These are phyloP conservation scores for Cyanidiococcus yangmingshanensis DNA, from an alignment of 23 red algal species.

Conservation along the genomic window DNA sequence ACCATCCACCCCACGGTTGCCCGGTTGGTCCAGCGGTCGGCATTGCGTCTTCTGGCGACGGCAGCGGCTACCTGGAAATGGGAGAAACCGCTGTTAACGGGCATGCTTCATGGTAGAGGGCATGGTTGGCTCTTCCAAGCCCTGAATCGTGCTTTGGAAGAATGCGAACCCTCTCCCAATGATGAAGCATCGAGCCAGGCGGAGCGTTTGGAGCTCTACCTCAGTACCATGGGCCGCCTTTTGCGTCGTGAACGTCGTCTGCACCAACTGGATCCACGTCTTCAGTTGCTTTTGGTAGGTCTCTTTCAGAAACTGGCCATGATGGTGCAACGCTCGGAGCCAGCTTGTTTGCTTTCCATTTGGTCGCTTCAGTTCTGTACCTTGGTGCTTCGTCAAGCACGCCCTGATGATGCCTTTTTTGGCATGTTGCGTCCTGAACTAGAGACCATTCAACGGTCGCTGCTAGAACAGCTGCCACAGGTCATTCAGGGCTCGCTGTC, in stretches of 20 bases:
- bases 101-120: background rate
- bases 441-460: background rate
- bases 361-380: background rate
- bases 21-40: background rate
- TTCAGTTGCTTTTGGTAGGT: background rate
- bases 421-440: background rate
- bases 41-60: background rate
- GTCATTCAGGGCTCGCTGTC: background rate
- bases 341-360: background rate
- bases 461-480: background rate
- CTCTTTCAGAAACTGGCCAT: background rate
- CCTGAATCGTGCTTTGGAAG: background rate
- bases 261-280: background rate
- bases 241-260: constrained; percentile 1
- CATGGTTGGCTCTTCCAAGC: background rate
- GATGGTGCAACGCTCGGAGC: background rate
- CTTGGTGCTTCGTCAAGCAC: background rate
- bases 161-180: background rate
- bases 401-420: background rate
- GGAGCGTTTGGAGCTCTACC: constrained; percentile 6
- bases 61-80: background rate
- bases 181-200: background rate
- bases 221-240: background rate
- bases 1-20: background rate
- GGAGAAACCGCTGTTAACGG: background rate